phyloP scores from a whole-genome alignment of 129 eudicot species.

The Lactuca saligna region DNA sequence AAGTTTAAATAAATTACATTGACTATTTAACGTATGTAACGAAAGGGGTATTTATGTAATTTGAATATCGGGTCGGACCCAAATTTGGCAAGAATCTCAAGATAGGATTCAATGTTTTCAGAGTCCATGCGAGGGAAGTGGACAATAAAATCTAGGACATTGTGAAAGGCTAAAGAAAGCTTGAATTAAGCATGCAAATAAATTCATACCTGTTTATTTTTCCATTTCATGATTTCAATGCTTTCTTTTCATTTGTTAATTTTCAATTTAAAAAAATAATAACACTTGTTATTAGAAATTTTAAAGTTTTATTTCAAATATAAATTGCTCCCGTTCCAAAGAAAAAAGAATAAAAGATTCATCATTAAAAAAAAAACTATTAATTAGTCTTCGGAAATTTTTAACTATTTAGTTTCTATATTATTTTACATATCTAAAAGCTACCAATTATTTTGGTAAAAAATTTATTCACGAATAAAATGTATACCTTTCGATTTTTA shows the following conservation, averaged over 20 bases:
- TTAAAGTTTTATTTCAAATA: too few relatives aligned
- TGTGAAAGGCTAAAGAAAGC: constrained; percentile 54
- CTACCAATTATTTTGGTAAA: too few relatives aligned
- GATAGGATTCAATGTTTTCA: constrained; percentile 44
- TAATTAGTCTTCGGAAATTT: too few relatives aligned
- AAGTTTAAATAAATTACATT: not conserved
- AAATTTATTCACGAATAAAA: too few relatives aligned
- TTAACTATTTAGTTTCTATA: too few relatives aligned
- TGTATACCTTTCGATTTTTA: too few relatives aligned
- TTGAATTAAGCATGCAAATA: constrained; percentile 38
- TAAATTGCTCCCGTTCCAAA: too few relatives aligned
- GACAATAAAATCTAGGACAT: constrained; percentile 44
- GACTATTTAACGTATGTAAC: not conserved
- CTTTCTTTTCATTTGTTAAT: not conserved
- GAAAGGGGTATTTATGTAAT: not conserved
- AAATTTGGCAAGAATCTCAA: constrained; percentile 15
- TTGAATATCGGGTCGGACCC: constrained; percentile 22
- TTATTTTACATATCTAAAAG: too few relatives aligned
- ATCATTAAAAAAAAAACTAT: too few relatives aligned
- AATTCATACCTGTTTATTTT: not conserved
- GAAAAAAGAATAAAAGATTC: too few relatives aligned
- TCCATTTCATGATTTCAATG: not conserved
- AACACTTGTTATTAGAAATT: too few relatives aligned
- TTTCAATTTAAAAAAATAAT: too few relatives aligned
- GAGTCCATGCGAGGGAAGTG: constrained; percentile 36